These are phyloP conservation scores for Tolypocladium tundrense DNA, from an alignment of 2,329 filamentous ascomycete genomes.

Conservation along the genomic window DNA sequence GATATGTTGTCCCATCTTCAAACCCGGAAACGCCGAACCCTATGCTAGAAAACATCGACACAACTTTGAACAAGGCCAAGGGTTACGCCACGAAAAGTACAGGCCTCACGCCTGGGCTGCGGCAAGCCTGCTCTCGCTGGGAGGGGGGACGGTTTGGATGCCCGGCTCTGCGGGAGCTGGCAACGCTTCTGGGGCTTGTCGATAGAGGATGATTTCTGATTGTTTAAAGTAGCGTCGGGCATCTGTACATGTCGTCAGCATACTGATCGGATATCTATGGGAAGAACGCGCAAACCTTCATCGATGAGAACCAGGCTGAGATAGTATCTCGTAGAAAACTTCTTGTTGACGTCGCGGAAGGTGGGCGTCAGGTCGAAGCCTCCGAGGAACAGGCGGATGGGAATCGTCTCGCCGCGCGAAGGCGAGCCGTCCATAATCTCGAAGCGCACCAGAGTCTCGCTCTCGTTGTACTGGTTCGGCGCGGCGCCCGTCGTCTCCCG, in stretches of 20 bases:
- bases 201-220: conserved; percentile 93
- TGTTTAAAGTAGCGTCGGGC: conserved; percentile 98
- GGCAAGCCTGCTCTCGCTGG: conserved; percentile 36
- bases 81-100: not conserved
- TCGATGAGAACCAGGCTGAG: conserved; percentile 92
- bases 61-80: conserved; percentile 7
- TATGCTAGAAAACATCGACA: conserved; percentile 24
- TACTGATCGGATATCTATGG: not conserved
- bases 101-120: conserved; percentile 18
- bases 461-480: conserved; percentile 99
- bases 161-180: conserved; percentile 21
- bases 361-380: conserved; percentile 97
- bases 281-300: conserved; percentile 52
- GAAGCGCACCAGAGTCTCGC: conserved; percentile 92
- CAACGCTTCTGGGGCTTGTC: conserved; percentile 57
- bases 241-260: conserved; percentile 43
- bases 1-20: not conserved
- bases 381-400: conserved; percentile 91
- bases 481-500: conserved; percentile 93
- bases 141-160: conserved; percentile 28
- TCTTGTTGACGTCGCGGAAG: conserved; percentile 99
- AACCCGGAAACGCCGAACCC: conserved; percentile 26
- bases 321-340: conserved; percentile 97
- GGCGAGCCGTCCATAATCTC: conserved; percentile 99
- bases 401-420: conserved; percentile 87